Evolutionary conservation across 495 filamentous ascomycete species (phyloP).

Genomic region (Aspergillus homomorphus): DNA sequence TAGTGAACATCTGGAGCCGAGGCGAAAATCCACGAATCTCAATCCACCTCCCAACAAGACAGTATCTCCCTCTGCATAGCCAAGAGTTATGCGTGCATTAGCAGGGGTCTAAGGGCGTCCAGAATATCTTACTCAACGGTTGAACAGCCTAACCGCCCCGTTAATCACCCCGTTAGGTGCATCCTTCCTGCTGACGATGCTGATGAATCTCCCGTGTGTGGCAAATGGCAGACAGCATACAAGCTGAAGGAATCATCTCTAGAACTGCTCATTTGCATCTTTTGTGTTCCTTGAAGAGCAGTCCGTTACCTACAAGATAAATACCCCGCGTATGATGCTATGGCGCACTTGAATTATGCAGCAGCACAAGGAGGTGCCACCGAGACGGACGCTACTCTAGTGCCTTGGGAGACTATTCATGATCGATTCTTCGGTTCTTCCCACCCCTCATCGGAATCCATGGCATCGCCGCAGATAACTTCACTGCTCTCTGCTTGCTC

Average conservation of each 20-base stretch:
- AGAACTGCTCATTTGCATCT: background rate
- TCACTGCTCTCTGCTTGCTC: conserved; percentile 27
- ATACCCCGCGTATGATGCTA: background rate
- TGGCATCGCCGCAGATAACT: conserved; percentile 8
- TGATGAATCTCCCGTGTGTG: background rate
- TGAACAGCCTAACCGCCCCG: background rate
- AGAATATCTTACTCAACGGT: background rate
- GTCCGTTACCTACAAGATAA: background rate
- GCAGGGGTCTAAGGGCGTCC: background rate
- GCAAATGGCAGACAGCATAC: background rate
- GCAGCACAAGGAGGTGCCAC: background rate
- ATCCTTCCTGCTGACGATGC: background rate
- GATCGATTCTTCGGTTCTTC: background rate
- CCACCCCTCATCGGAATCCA: background rate
- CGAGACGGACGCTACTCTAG: conserved; percentile 1
- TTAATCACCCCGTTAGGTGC: background rate
- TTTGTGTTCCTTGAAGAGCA: background rate
- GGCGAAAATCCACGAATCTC: background rate
- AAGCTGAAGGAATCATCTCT: background rate
- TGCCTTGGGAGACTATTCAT: conserved; percentile 2
- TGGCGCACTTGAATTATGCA: background rate
- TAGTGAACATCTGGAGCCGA: conserved; percentile 4
- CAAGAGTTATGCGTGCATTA: conserved; percentile 1
- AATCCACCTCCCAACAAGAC: background rate
- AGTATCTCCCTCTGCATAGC: background rate